Conservation (phyloP, 1,284 basidiomycete species). For the Cryptococcus amylolentus region DNA sequence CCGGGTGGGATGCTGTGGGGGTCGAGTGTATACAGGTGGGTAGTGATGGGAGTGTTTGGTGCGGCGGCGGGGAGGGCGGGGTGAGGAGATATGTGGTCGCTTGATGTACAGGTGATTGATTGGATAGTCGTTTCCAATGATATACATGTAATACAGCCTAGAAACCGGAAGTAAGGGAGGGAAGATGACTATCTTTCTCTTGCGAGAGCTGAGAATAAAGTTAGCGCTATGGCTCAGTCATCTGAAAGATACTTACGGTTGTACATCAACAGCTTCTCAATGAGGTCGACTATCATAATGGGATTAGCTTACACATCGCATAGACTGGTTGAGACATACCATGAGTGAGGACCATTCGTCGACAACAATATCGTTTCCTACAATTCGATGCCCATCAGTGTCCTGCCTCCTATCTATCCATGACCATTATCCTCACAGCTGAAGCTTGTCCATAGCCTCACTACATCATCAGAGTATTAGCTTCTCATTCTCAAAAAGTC, state of each 20-base stretch:
- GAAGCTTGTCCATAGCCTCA: slow-evolving; percentile 86
- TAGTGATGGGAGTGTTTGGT: slow-evolving; percentile 34
- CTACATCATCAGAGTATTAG: slow-evolving; percentile 50
- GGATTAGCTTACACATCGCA: slow-evolving; percentile 6
- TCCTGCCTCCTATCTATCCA: neutral
- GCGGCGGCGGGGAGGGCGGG: slow-evolving; percentile 40
- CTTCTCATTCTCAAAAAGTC: neutral
- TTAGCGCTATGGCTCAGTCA: neutral
- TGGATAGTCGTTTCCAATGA: neutral
- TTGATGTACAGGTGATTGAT: neutral
- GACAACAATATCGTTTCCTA: slow-evolving; percentile 86
- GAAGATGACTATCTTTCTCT: slow-evolving; percentile 12
- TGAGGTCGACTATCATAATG: slow-evolving; percentile 62
- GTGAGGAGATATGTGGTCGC: slow-evolving; percentile 31
- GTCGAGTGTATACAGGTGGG: slow-evolving; percentile 36
- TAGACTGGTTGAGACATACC: slow-evolving; percentile 51
- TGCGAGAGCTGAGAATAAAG: slow-evolving; percentile 11
- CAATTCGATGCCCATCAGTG: neutral
- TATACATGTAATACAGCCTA: slow-evolving; percentile 4
- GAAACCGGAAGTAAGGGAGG: neutral
- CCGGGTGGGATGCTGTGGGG: slow-evolving; percentile 46
- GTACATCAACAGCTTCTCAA: slow-evolving; percentile 92
- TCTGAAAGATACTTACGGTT: slow-evolving; percentile 68
- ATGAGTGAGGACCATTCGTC: slow-evolving; percentile 96
- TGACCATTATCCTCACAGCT: slow-evolving; percentile 55